Evolutionary conservation across 2,329 filamentous ascomycete genomes (phyloP).

Genomic region (Pyrenophora graminea): DNA sequence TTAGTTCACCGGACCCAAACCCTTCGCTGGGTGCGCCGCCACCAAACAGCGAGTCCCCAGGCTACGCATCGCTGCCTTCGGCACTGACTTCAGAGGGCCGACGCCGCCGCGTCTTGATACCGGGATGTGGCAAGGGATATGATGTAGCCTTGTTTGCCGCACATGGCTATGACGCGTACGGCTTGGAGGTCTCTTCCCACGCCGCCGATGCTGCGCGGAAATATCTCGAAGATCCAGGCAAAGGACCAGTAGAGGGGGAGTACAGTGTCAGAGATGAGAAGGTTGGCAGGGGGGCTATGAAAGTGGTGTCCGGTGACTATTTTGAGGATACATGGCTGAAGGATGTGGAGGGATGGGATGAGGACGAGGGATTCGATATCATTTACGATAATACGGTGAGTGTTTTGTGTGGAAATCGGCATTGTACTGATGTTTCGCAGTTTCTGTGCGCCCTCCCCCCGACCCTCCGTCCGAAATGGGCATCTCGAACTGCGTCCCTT

Average conservation of each 20-base stretch:
- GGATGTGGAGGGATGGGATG: slow-evolving; percentile 38
- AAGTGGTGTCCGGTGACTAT: slow-evolving; percentile 68
- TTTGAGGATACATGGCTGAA: slow-evolving; percentile 64
- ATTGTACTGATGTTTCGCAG: slow-evolving; percentile 37
- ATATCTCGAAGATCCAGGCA: slow-evolving; percentile 38
- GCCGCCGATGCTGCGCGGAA: slow-evolving; percentile 55
- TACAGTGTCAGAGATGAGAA: slow-evolving; percentile 51
- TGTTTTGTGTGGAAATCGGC: neutral
- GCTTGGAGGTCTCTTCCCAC: slow-evolving; percentile 67
- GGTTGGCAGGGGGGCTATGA: slow-evolving; percentile 56
- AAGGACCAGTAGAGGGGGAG: slow-evolving; percentile 46
- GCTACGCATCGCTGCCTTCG: slow-evolving; percentile 16
- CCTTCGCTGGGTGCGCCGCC: slow-evolving; percentile 27
- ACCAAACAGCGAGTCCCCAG: slow-evolving; percentile 4
- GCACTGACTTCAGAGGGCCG: slow-evolving; percentile 24
- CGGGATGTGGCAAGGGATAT: slow-evolving; percentile 81
- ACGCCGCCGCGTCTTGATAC: slow-evolving; percentile 68
- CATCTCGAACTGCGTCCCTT: slow-evolving; percentile 58
- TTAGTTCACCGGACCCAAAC: slow-evolving; percentile 16
- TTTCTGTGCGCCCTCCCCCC: slow-evolving; percentile 66
- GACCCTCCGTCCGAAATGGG: slow-evolving; percentile 61
- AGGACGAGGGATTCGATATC: slow-evolving; percentile 62
- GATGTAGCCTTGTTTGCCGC: slow-evolving; percentile 76
- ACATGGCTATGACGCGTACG: slow-evolving; percentile 77
- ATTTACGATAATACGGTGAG: slow-evolving; percentile 67